phyloP scores from a whole-genome alignment of 768 basidiomycete species.

The Collybiopsis confluens region DNA sequence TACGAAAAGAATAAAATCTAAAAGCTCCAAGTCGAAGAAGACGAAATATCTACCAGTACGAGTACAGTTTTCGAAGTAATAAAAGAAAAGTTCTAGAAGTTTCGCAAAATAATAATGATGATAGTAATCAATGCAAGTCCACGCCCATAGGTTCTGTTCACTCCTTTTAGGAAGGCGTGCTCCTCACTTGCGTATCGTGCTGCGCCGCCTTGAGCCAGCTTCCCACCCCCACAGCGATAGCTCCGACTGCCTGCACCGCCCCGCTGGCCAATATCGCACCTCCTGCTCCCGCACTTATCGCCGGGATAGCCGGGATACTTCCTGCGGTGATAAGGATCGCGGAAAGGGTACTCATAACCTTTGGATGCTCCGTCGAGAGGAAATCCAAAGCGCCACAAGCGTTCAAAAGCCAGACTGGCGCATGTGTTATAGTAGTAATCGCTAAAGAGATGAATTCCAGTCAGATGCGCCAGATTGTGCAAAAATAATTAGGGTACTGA shows the following conservation, averaged over 20 bases:
- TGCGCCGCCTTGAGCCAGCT: slow-evolving; percentile 43
- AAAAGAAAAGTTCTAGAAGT: too few species aligned
- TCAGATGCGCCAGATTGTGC: neutral
- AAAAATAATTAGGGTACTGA: slow-evolving; percentile 10
- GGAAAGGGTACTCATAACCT: slow-evolving; percentile 67
- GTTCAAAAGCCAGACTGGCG: slow-evolving; percentile 73
- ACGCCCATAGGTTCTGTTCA: neutral
- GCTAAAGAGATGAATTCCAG: slow-evolving; percentile 13
- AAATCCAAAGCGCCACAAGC: slow-evolving; percentile 73
- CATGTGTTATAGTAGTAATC: slow-evolving; percentile 48
- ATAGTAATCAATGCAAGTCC: too few species aligned
- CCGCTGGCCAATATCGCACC: slow-evolving; percentile 70
- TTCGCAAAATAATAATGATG: too few species aligned
- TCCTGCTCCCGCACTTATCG: slow-evolving; percentile 62
- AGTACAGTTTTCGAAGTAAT: too few species aligned
- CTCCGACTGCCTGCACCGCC: slow-evolving; percentile 75
- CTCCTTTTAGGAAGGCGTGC: neutral
- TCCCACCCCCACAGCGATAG: slow-evolving; percentile 73
- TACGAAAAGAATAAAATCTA: too few species aligned
- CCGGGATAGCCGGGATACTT: slow-evolving; percentile 68
- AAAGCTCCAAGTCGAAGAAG: too few species aligned
- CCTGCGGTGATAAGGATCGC: slow-evolving; percentile 79
- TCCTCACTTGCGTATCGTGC: slow-evolving; percentile 28
- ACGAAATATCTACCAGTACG: too few species aligned
- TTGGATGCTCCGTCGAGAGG: slow-evolving; percentile 72